Evolutionary conservation across 208 protist genomes (phyloP).

Genomic region (Eutreptiella sp.): DNA sequence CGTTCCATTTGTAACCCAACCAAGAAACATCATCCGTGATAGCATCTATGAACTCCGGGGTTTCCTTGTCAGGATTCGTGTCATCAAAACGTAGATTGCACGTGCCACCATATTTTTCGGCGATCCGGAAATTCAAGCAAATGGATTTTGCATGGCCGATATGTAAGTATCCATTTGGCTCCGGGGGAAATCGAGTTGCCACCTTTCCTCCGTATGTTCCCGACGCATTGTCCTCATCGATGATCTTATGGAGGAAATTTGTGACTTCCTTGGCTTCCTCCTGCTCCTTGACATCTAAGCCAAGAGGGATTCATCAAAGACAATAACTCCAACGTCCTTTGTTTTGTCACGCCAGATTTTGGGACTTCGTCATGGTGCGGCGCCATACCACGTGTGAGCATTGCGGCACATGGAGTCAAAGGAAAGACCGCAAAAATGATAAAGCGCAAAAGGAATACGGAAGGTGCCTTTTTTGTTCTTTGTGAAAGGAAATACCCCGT

Average conservation of each 20-base stretch:
- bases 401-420: too few relatives aligned
- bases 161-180: slow-evolving; percentile 96
- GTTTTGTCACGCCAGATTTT: too few relatives aligned
- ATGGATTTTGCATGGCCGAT: slow-evolving; percentile 99
- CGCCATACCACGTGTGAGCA: too few relatives aligned
- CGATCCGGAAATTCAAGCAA: slow-evolving; percentile 97
- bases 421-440: too few relatives aligned
- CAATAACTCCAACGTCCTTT: too few relatives aligned
- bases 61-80: slow-evolving; percentile 97
- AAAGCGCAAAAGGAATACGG: too few relatives aligned
- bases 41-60: slow-evolving; percentile 93
- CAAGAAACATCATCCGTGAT: slow-evolving; percentile 84
- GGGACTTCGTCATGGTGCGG: too few relatives aligned
- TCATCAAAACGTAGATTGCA: slow-evolving; percentile 98
- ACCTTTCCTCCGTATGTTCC: not conserved
- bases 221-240: slow-evolving; percentile 25
- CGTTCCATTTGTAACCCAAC: slow-evolving; percentile 75
- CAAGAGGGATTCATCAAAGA: too few relatives aligned
- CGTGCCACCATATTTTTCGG: slow-evolving; percentile 77
- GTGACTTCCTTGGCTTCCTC: slow-evolving; percentile 1
- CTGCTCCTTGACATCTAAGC: slow-evolving; percentile 24
- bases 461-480: too few relatives aligned
- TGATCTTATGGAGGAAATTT: slow-evolving; percentile 30
- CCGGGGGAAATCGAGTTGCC: slow-evolving; percentile 82
- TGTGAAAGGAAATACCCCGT: too few relatives aligned